phyloP scores from a whole-genome alignment of 1,284 basidiomycete genomes.

The Irpex sp. region DNA sequence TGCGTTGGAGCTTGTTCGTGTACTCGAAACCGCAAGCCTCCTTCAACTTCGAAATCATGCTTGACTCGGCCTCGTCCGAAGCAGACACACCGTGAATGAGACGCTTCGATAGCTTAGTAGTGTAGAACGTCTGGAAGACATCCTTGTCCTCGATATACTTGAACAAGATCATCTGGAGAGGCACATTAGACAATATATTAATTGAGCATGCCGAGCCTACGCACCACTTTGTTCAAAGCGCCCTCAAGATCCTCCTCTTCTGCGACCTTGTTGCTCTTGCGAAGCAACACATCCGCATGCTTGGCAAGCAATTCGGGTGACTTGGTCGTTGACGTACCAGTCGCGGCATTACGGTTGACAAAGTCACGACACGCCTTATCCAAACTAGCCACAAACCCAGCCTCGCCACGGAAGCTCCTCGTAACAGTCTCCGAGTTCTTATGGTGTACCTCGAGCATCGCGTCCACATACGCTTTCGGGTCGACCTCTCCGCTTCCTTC shows the following conservation, averaged over 20 bases:
- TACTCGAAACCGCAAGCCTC: conserved; percentile 99
- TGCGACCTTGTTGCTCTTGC: conserved; percentile 94
- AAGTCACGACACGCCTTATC: conserved; percentile 97
- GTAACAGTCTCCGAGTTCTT: conserved; percentile 91
- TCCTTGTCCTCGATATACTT: conserved; percentile 99
- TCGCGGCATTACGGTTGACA: conserved; percentile 92
- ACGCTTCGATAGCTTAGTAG: conserved; percentile 92
- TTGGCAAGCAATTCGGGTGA: conserved; percentile 94
- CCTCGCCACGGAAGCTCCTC: conserved; percentile 89
- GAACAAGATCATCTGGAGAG: conserved; percentile 88
- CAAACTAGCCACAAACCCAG: conserved; percentile 91
- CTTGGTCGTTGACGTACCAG: conserved; percentile 77
- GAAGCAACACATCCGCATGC: conserved; percentile 86
- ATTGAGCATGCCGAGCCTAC: conserved; percentile 22
- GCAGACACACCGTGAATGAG: conserved; percentile 91
- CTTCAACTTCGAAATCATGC: conserved; percentile 99
- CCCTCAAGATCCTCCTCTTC: conserved; percentile 90
- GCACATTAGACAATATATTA: neutral
- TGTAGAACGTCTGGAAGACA: conserved; percentile 99
- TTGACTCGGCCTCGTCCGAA: conserved; percentile 94
- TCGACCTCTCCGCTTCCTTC: conserved; percentile 47
- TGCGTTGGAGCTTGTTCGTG: conserved; percentile 95
- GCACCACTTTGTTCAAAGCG: conserved; percentile 85
- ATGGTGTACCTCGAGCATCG: conserved; percentile 85
- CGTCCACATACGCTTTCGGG: conserved; percentile 93